Evolutionary conservation across 768 basidiomycete genomes (phyloP), one percentile per base, ranked within the genome.

Genomic region (Panaeolus papilionaceus): DNA sequence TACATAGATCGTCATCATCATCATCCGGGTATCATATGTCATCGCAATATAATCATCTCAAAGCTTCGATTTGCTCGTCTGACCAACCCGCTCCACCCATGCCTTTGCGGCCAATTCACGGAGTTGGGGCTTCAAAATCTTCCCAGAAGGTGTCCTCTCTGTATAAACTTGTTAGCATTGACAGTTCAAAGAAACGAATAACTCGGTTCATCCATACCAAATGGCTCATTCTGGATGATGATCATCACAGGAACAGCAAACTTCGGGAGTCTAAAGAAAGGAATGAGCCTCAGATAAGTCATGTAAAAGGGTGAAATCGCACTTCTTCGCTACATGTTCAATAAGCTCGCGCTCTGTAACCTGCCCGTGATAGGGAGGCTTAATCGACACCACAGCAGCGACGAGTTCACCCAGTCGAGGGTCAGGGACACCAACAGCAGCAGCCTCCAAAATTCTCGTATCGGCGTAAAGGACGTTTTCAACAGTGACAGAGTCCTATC

Each of bases 221-320:
- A 83, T 3, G 83, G 80, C 39, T 82, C 74, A 61, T 83, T 77
- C 37, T 77, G 74, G 37, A 88, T 75, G 26, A 88, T 68, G 67
- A 90, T 80, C 85, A 90, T 87, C 38, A 85, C 86, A 64, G 88
- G 88, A 14, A 89, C 84, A 23, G 88, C 87, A 72, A 85, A 88
- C 66, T 79, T 79, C 47, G 84, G 84, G 68, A 85, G 82, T 28
- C 84, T 85, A 67, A 26, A 67, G 26, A 74, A 71, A 68, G 26
- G 47, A 66, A 61, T 38, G 73, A 64, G 28, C 71, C 73, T 38
- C 20, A 28, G 7, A 44, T 20, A 63, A 33, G 26, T n/a, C 47
- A 47, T 38, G 16, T 7, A 18, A 14, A 26, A 33, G 4, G 54
- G 10, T 58, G 26, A 8, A 33, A 71, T 77, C 69, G 64, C 69